A percentile compares a stretch with the other conserved stretches of the same genome.
These are phyloP conservation scores for Marchantia paleacea DNA, from an alignment of 225 moss, liverwort and hornwort genomes.

Conservation along the genomic window DNA sequence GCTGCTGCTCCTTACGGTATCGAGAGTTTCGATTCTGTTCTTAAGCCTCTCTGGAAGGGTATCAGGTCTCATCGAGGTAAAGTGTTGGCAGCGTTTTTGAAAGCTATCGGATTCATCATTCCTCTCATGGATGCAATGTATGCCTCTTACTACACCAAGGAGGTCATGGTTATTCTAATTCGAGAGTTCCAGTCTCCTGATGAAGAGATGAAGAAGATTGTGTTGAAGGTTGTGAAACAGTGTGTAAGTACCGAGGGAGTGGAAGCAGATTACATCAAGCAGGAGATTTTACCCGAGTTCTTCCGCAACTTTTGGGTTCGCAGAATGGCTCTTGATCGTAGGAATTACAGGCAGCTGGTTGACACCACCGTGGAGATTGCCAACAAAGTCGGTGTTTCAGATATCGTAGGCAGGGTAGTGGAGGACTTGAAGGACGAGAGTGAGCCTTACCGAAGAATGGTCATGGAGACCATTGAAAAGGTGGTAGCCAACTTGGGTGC, in stretches of 20 bases:
- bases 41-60: conserved; percentile 99
- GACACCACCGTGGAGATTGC: conserved; percentile 98
- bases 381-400: conserved; percentile 94
- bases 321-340: conserved; percentile 97
- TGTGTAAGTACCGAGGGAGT: conserved; percentile 99
- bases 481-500: conserved; percentile 96
- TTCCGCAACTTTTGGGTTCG: conserved; percentile 99
- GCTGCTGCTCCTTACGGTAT: conserved; percentile 99
- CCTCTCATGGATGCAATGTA: conserved; percentile 99
- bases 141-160: conserved; percentile 96
- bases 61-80: conserved; percentile 97
- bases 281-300: conserved; percentile 92
- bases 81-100: conserved; percentile 94
- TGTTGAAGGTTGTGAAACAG: conserved; percentile 97
- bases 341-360: conserved; percentile 97
- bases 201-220: conserved; percentile 99
- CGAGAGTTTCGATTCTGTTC: conserved; percentile 96
- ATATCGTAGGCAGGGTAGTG: conserved; percentile 94
- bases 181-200: conserved; percentile 99
- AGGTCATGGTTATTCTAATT: conserved; percentile 96
- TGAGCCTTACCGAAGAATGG: conserved; percentile 98
- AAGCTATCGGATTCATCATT: conserved; percentile 98
- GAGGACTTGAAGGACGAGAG: conserved; percentile 99
- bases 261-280: conserved; percentile 81
- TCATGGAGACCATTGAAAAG: conserved; percentile 99